These are phyloP conservation scores for Pseudoperonospora humuli DNA, from an alignment of 352 stramenopile genomes.

Conservation along the genomic window DNA sequence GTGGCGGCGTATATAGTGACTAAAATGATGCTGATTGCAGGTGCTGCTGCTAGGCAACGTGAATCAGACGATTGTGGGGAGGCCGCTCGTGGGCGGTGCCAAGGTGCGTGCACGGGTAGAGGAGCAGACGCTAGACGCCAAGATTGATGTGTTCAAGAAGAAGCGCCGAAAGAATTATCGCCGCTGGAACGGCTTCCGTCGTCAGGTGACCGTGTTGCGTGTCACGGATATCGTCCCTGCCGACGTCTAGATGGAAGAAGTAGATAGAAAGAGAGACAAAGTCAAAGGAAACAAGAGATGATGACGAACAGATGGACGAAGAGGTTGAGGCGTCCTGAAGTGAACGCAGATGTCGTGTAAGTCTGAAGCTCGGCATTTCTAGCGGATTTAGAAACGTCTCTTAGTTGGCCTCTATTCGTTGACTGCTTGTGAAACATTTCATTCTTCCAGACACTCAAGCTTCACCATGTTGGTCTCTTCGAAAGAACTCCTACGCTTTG, in stretches of 20 bases:
- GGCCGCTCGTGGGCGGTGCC: constrained; percentile 57
- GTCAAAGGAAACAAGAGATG: background rate
- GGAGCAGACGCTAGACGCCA: constrained; percentile 82
- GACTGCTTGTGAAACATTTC: no score
- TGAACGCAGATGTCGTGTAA: no score
- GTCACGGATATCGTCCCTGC: constrained; percentile 71
- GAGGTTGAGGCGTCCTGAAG: no score
- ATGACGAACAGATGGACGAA: background rate
- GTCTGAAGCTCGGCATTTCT: no score
- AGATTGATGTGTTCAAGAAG: constrained; percentile 89
- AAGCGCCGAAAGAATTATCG: constrained; percentile 87
- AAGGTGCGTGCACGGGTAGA: constrained; percentile 75
- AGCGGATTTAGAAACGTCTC: no score
- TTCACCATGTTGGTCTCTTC: no score
- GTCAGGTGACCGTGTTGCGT: constrained; percentile 77
- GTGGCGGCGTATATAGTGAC: background rate
- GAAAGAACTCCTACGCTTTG: no score
- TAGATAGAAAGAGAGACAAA: constrained; percentile 1
- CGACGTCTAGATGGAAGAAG: constrained; percentile 22
- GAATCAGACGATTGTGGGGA: constrained; percentile 79
- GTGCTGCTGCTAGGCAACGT: constrained; percentile 76
- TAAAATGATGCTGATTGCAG: constrained; percentile 11
- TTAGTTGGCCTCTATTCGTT: no score
- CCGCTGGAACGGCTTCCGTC: constrained; percentile 83
- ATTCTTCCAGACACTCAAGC: no score